Percentiles rank a stretch among this genome's conserved stretches.
phyloP scores from a whole-genome alignment of 495 filamentous ascomycete genomes.

The Arthonia radiata region DNA sequence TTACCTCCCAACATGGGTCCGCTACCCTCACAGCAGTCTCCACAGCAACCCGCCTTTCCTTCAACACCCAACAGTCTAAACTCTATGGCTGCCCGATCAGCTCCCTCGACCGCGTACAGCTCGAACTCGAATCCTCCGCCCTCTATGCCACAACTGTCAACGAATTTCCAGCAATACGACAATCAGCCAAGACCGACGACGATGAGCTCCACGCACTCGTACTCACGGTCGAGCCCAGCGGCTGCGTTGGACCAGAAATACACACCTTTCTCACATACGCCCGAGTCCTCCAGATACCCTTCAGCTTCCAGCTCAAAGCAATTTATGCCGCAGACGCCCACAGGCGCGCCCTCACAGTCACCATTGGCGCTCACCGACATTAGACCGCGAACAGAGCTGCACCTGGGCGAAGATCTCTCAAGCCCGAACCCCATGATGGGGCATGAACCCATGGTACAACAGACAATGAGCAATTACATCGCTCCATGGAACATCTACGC shows the following conservation, averaged over 20 bases:
- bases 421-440: slow-evolving; percentile 18
- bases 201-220: slow-evolving; percentile 38
- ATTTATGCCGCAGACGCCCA: slow-evolving; percentile 28
- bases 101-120: slow-evolving; percentile 41
- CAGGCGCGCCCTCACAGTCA: slow-evolving; percentile 54
- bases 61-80: not conserved
- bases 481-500: slow-evolving; percentile 91
- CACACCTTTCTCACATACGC: slow-evolving; percentile 40
- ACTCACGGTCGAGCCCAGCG: slow-evolving; percentile 72
- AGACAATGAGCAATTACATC: slow-evolving; percentile 66
- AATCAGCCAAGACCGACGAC: slow-evolving; percentile 41
- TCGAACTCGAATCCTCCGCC: slow-evolving; percentile 42
- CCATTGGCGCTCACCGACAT: slow-evolving; percentile 82
- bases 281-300: slow-evolving; percentile 41
- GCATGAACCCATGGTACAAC: slow-evolving; percentile 21
- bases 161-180: slow-evolving; percentile 36
- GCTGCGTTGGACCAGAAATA: slow-evolving; percentile 33
- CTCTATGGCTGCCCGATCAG: slow-evolving; percentile 30
- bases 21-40: slow-evolving; percentile 16
- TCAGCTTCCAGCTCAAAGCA: slow-evolving; percentile 14
- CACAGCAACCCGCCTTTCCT: slow-evolving; percentile 14
- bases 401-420: slow-evolving; percentile 37
- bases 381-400: slow-evolving; percentile 50
- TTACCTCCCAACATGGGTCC: slow-evolving; percentile 13
- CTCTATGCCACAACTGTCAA: slow-evolving; percentile 35